Percentiles rank a stretch among this genome's conserved stretches.
Evolutionary conservation across 2,329 filamentous ascomycete genomes (phyloP).

Genomic region (Cyphellophora attinorum): DNA sequence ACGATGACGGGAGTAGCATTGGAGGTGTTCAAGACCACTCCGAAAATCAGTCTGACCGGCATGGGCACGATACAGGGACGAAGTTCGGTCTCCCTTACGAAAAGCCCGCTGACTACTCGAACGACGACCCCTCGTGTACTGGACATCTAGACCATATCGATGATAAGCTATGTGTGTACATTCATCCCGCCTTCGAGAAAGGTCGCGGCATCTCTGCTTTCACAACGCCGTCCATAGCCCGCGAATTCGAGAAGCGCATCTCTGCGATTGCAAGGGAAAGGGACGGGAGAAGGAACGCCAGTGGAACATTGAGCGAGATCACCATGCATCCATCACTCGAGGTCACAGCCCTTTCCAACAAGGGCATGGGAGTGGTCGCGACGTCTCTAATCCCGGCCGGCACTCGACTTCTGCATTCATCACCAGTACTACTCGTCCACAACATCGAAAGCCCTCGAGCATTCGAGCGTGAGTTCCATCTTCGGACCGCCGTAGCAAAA

Average conservation of each 20-base stretch:
- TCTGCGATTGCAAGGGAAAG: too few relatives aligned
- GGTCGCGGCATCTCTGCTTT: slow-evolving; percentile 14
- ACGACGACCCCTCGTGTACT: too few relatives aligned
- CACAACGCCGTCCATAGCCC: slow-evolving; percentile 11
- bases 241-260: slow-evolving; percentile 5
- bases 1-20: too few relatives aligned
- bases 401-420: slow-evolving; percentile 9
- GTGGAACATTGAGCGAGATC: slow-evolving; percentile 4
- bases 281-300: too few relatives aligned
- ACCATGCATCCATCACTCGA: slow-evolving; percentile 7
- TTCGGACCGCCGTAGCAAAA: slow-evolving; percentile 8
- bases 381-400: slow-evolving; percentile 8
- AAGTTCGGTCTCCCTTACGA: too few relatives aligned
- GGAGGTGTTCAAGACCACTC: too few relatives aligned
- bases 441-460: slow-evolving; percentile 4
- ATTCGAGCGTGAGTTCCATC: slow-evolving; percentile 10
- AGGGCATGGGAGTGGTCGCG: slow-evolving; percentile 12
- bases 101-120: too few relatives aligned
- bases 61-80: too few relatives aligned
- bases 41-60: too few relatives aligned
- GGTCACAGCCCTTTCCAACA: slow-evolving; percentile 6
- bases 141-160: slow-evolving; percentile 6
- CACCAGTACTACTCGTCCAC: slow-evolving; percentile 12
- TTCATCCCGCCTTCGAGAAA: slow-evolving; percentile 10
- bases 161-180: slow-evolving; percentile 11